Base-by-base conservation (phyloP, 1,139 yeast species). In the Protomyces lactucae-debilis region DNA sequence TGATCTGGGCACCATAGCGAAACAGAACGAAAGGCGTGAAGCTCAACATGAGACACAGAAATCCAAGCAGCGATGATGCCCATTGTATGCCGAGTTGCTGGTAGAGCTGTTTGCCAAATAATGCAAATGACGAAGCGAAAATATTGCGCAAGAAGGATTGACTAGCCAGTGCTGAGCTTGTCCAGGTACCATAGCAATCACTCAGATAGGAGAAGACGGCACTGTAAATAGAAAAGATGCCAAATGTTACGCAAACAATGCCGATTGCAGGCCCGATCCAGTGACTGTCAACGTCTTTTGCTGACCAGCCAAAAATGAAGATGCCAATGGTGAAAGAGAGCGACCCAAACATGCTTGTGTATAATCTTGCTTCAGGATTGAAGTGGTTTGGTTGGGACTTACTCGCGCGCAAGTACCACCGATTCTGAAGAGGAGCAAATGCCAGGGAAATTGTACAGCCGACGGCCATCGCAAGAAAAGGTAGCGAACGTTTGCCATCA, bases 121-220 rank as follows among this genome's bases (percentile, higher is more conserved):
- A 43, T 2, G 91, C 91, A 75, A 92, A 91, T 1, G 81, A 81
- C 51, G 86, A 88, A 67, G 87, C 91, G 70, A 83, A 82, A 0
- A 79, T 85, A 67, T 92, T 85, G 79, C 99, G 85, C 72, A 92
- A 78, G 72, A 91, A 85, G 0, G 96, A 85, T 73, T 89, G 89
- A 14, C 87, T 97, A 3, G 97, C 96, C 69, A 91, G 79, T 0
- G 97, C 97, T 28, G 95, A 87, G 4, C 96, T 96, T 3, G 97
- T 95, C 72, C 86, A 85, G 66, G 84, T 74, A 68, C 88, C 79
- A 73, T 90, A 91, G 48, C 88, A 79, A 74, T 91, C 97, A 71
- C 90, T 85, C 71, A 90, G 82, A 74, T 90, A 90, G 32, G 63
- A 61, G 40, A 59, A 46, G 45, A 55, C 63, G 32, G 64, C 59